Percentiles rank a stretch among this genome's conserved stretches.
These are phyloP conservation scores for Raphanus hybrid DNA, from an alignment of 441 rosid species.

Conservation along the genomic window DNA sequence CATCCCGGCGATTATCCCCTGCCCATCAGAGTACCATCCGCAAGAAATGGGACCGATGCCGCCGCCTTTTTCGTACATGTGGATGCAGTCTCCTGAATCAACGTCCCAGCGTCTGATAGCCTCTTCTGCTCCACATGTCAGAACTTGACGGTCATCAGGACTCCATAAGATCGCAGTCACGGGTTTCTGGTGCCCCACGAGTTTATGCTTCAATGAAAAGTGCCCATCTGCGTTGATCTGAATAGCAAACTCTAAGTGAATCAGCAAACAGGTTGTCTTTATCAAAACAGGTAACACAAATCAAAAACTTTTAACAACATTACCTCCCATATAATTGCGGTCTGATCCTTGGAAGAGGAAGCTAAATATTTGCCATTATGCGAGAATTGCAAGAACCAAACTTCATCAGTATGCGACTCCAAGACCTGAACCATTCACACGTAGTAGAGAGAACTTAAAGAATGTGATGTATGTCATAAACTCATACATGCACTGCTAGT, in stretches of 20 bases:
- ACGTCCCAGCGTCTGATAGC: constrained; percentile 68
- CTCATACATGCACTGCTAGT: constrained; percentile 36
- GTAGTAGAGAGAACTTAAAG: constrained; percentile 33
- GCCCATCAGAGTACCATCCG: constrained; percentile 71
- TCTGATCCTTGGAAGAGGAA: constrained; percentile 78
- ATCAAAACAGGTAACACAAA: too few species aligned
- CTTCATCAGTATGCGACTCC: constrained; percentile 83
- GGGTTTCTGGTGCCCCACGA: constrained; percentile 69
- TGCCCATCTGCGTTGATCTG: constrained; percentile 63
- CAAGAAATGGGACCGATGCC: constrained; percentile 60
- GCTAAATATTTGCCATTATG: constrained; percentile 86
- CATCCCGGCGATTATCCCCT: constrained; percentile 59
- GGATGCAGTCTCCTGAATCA: constrained; percentile 62
- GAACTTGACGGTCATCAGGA: constrained; percentile 61
- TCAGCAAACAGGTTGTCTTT: constrained; percentile 26
- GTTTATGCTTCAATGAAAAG: constrained; percentile 58
- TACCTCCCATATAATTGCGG: constrained; percentile 91
- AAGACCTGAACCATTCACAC: constrained; percentile 63
- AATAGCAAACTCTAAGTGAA: constrained; percentile 7
- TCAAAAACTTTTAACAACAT: constrained; percentile 7
- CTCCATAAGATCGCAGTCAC: constrained; percentile 75
- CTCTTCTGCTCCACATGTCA: constrained; percentile 75
- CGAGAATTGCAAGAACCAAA: constrained; percentile 92
- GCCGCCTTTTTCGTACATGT: constrained; percentile 54
- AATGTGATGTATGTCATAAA: constrained; percentile 32